Conservation (phyloP, 441 rosid genomes). For the Daphne laureola region DNA sequence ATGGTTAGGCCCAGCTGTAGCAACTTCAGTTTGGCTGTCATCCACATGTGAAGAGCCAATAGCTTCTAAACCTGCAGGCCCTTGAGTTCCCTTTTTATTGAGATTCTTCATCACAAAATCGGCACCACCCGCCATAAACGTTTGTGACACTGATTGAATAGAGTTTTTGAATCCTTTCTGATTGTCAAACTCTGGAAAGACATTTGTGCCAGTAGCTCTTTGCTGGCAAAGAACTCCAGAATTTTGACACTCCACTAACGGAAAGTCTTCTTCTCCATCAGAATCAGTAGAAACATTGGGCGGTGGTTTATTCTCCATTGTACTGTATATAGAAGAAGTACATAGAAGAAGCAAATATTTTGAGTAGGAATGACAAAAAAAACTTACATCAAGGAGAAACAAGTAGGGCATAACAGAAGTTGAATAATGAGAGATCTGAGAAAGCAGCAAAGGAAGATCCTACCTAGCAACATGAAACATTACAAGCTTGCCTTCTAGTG, state of each 20-base stretch:
- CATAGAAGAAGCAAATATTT: slow-evolving; percentile 20
- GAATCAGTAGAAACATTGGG: slow-evolving; percentile 25
- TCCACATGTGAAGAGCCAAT: slow-evolving; percentile 26
- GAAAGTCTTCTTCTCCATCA: slow-evolving; percentile 41
- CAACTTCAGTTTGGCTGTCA: slow-evolving; percentile 20
- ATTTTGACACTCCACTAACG: slow-evolving; percentile 24
- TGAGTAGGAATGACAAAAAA: slow-evolving; percentile 10
- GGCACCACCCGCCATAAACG: slow-evolving; percentile 22
- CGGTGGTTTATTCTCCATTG: slow-evolving; percentile 27
- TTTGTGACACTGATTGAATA: slow-evolving; percentile 31
- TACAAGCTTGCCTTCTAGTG: slow-evolving; percentile 83
- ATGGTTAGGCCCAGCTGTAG: slow-evolving; percentile 22
- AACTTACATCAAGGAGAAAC: neutral
- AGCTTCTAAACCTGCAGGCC: slow-evolving; percentile 24
- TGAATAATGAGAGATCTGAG: neutral
- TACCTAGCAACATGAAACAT: slow-evolving; percentile 86
- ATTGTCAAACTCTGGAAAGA: slow-evolving; percentile 24
- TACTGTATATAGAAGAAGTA: slow-evolving; percentile 37
- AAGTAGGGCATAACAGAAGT: slow-evolving; percentile 6
- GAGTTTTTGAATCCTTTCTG: slow-evolving; percentile 21
- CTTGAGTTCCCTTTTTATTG: slow-evolving; percentile 27
- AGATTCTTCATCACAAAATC: slow-evolving; percentile 13
- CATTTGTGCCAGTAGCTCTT: slow-evolving; percentile 21
- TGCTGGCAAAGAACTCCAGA: slow-evolving; percentile 27
- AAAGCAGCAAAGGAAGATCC: slow-evolving; percentile 8